Conservation (phyloP, 768 basidiomycete genomes). For the Termitomyces sp. region DNA sequence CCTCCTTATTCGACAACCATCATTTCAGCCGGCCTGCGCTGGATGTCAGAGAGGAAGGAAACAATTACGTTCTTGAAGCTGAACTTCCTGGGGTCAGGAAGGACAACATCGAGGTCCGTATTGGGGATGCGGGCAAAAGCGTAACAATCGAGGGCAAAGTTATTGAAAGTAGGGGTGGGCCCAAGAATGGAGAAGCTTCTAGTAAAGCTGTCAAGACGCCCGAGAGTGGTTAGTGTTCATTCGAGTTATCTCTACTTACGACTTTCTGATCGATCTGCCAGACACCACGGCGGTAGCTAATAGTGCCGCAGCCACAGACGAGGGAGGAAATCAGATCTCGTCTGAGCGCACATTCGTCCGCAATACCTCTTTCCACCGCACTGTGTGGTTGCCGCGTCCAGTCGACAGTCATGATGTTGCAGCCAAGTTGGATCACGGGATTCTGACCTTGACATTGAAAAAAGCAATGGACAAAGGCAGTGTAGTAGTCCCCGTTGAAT, state of each 20-base stretch:
- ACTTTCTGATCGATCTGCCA: neutral
- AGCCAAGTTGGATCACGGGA: conserved; percentile 64
- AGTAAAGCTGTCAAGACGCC: conserved; percentile 1
- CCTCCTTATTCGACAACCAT: conserved; percentile 42
- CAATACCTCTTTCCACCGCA: conserved; percentile 55
- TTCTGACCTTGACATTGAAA: conserved; percentile 56
- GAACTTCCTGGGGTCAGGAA: conserved; percentile 77
- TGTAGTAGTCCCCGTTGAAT: conserved; percentile 40
- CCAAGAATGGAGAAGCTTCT: neutral
- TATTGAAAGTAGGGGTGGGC: conserved; percentile 18
- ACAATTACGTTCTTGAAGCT: conserved; percentile 65
- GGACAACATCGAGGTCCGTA: conserved; percentile 65
- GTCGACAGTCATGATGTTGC: conserved; percentile 51
- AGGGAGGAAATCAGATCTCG: conserved; percentile 42
- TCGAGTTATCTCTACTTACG: neutral
- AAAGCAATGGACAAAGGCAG: conserved; percentile 56
- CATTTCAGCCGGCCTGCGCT: conserved; percentile 46
- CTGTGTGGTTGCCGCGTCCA: conserved; percentile 64
- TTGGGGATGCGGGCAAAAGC: conserved; percentile 66
- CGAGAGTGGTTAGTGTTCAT: conserved; percentile 3
- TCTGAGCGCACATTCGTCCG: conserved; percentile 56
- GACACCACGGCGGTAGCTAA: conserved; percentile 14
- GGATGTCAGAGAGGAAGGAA: conserved; percentile 61
- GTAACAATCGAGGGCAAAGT: conserved; percentile 69
- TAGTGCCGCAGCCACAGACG: conserved; percentile 12